Conservation (phyloP, 495 filamentous ascomycete genomes). For the Aspergillus indologenus region DNA sequence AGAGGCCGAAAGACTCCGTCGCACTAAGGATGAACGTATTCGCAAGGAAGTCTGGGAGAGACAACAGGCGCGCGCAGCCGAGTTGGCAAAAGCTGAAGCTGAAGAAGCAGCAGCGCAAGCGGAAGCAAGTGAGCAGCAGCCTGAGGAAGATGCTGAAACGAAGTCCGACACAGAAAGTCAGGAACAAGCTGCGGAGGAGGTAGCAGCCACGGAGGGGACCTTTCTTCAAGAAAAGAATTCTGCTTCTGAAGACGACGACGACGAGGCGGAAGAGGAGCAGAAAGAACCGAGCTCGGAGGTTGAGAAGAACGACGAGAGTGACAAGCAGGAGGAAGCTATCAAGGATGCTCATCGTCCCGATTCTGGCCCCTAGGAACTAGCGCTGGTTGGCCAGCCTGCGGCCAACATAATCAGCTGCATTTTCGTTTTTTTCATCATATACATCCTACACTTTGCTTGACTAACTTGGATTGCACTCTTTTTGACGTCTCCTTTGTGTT, state of each 20-base stretch:
- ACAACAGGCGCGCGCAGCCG: slow-evolving; percentile 50
- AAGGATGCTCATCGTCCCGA: slow-evolving; percentile 5
- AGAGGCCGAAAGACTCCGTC: slow-evolving; percentile 82
- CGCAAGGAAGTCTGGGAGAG: slow-evolving; percentile 81
- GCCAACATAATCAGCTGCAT: not conserved
- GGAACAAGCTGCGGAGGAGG: not conserved
- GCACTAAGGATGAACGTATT: slow-evolving; percentile 82
- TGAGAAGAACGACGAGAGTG: slow-evolving; percentile 7
- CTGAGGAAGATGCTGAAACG: slow-evolving; percentile 9
- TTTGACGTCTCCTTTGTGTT: not conserved
- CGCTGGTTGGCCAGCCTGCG: not conserved
- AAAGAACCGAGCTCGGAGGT: not conserved
- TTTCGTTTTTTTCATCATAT: not conserved
- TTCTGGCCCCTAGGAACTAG: slow-evolving; percentile 1
- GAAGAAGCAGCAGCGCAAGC: slow-evolving; percentile 27
- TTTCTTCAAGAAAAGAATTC: slow-evolving; percentile 10
- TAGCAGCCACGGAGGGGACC: slow-evolving; percentile 1
- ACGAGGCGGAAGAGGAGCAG: slow-evolving; percentile 3
- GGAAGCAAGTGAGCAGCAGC: slow-evolving; percentile 16
- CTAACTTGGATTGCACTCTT: slow-evolving; percentile 1
- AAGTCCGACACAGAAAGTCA: not conserved
- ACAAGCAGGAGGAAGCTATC: slow-evolving; percentile 3
- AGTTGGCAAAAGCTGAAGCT: slow-evolving; percentile 33
- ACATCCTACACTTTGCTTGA: not conserved
- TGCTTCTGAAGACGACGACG: slow-evolving; percentile 7